Evolutionary conservation across 257 asterid species (phyloP).

Genomic region (Solanum habrochaites): DNA sequence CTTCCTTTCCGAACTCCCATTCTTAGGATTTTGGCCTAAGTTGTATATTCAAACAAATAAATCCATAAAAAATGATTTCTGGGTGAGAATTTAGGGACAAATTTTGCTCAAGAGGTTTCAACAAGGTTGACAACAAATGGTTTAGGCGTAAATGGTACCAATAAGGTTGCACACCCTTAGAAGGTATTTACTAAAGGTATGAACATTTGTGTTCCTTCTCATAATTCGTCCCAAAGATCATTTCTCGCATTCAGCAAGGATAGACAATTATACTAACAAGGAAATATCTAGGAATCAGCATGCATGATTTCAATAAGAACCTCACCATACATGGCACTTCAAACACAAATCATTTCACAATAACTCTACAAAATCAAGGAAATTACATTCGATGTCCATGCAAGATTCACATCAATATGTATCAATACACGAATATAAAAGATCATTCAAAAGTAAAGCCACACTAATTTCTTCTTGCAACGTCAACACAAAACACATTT

Average conservation of each 20-base stretch:
- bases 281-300: background rate
- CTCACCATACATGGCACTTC: background rate
- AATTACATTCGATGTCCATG: background rate
- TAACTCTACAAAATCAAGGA: background rate
- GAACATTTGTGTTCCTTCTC: background rate
- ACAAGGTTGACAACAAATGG: background rate
- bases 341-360: too few species aligned
- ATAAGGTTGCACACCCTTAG: background rate
- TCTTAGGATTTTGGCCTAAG: background rate
- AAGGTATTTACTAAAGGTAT: background rate
- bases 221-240: background rate
- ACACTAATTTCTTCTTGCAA: background rate
- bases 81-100: background rate
- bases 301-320: too few species aligned
- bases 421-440: background rate
- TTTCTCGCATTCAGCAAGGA: background rate
- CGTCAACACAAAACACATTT: background rate
- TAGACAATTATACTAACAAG: background rate
- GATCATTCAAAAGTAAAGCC: background rate
- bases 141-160: background rate
- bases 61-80: too few species aligned
- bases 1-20: background rate
- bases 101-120: background rate
- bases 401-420: background rate
- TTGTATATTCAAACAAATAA: too few species aligned